Conservation (phyloP, 371 early-diverging fungal species). For the Rhizopus delemar region DNA sequence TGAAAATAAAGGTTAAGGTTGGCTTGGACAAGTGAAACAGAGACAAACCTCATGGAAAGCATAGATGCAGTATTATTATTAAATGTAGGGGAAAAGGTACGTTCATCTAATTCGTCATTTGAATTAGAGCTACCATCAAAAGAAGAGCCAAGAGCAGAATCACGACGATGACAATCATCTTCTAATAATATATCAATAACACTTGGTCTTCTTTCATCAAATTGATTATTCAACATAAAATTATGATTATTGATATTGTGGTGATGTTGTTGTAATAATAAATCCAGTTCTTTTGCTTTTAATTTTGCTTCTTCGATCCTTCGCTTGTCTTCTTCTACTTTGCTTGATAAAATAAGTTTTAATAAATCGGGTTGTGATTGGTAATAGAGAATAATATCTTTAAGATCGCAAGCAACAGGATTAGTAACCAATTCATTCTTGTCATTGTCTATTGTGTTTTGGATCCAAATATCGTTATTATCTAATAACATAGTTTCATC, state of each 20-base stretch:
- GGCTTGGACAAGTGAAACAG: neutral
- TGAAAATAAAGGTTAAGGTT: neutral
- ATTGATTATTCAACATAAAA: neutral
- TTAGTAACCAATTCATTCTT: slow-evolving; percentile 9
- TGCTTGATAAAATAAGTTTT: slow-evolving; percentile 58
- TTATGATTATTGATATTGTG: slow-evolving; percentile 18
- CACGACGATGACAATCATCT: slow-evolving; percentile 23
- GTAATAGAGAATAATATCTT: slow-evolving; percentile 56
- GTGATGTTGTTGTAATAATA: slow-evolving; percentile 38
- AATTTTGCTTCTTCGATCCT: slow-evolving; percentile 53
- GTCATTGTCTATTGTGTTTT: neutral
- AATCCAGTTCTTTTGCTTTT: slow-evolving; percentile 46
- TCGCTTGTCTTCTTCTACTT: slow-evolving; percentile 68
- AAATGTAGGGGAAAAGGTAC: neutral
- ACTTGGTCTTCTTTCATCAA: slow-evolving; percentile 17
- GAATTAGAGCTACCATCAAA: slow-evolving; percentile 32
- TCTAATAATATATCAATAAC: slow-evolving; percentile 22
- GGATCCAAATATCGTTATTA: neutral
- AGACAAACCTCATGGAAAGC: neutral
- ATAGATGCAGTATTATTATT: neutral
- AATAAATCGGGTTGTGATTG: slow-evolving; percentile 62
- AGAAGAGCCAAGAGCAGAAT: slow-evolving; percentile 29
- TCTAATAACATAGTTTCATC: no score
- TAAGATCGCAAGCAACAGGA: slow-evolving; percentile 47
- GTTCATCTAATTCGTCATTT: slow-evolving; percentile 15